Percentiles rank a stretch among this genome's conserved stretches.
phyloP scores from a whole-genome alignment of 2,329 filamentous ascomycete species.

The Phaeosphaeriaceae sp. region DNA sequence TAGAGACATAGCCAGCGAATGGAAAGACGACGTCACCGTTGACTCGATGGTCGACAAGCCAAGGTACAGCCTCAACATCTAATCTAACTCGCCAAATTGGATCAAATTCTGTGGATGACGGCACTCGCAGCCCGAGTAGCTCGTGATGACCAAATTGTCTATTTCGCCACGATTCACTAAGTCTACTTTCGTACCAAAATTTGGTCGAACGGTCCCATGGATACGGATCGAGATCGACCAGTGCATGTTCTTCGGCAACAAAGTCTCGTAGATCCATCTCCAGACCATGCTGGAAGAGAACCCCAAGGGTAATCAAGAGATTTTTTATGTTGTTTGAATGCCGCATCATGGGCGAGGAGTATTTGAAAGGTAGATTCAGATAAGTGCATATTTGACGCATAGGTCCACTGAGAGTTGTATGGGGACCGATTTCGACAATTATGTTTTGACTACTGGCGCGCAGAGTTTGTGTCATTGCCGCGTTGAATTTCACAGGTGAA shows the following conservation, averaged over 20 bases:
- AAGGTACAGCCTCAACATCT: conserved; percentile 47
- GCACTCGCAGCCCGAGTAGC: conserved; percentile 5
- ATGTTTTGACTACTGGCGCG: background rate
- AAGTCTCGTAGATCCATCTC: background rate
- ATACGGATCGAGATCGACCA: conserved; percentile 15
- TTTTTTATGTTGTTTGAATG: background rate
- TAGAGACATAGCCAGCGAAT: conserved; percentile 4
- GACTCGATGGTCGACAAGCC: conserved; percentile 54
- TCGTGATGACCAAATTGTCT: conserved; percentile 26
- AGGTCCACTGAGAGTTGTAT: background rate
- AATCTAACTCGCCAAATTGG: conserved; percentile 29
- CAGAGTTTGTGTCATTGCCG: background rate
- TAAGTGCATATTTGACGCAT: background rate
- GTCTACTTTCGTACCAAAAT: conserved; percentile 9
- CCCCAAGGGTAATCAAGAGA: background rate
- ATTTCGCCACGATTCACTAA: conserved; percentile 4
- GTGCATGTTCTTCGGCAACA: background rate
- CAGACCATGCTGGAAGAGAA: conserved; percentile 47
- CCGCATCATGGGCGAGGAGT: background rate
- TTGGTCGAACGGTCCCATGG: conserved; percentile 11
- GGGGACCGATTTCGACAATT: background rate
- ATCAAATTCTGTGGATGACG: conserved; percentile 5
- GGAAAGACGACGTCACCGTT: conserved; percentile 30
- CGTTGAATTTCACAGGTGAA: background rate
- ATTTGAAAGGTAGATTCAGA: background rate